phyloP scores from a whole-genome alignment of 139 green algal genomes.

The Chlamydomonas asymmetrica region DNA sequence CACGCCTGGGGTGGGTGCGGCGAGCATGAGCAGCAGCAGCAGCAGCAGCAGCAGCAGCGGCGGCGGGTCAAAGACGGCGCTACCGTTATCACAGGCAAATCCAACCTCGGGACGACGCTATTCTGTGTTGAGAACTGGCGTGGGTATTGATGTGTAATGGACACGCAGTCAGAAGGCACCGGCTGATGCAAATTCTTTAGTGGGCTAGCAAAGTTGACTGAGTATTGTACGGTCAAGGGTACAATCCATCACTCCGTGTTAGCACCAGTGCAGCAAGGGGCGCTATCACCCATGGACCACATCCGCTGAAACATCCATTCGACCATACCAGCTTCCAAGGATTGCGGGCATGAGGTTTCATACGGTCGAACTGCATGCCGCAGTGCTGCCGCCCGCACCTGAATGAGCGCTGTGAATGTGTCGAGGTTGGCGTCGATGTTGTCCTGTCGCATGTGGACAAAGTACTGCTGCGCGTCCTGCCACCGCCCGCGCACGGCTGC shows the following conservation, averaged over 20 bases:
- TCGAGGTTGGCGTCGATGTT: constrained; percentile 17
- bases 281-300: neutral
- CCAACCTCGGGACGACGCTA: too few relatives aligned
- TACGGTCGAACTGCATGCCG: neutral
- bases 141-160: neutral
- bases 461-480: constrained; percentile 28
- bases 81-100: neutral
- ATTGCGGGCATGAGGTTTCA: neutral
- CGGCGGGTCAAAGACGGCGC: neutral
- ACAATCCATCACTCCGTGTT: too few relatives aligned
- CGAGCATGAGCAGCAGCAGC: too few relatives aligned
- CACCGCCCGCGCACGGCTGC: constrained; percentile 25
- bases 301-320: neutral
- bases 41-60: neutral
- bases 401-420: constrained; percentile 40
- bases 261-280: too few relatives aligned
- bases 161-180: neutral
- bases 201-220: neutral
- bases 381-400: constrained; percentile 19
- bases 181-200: neutral
- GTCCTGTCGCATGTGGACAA: constrained; percentile 28
- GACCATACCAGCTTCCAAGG: neutral
- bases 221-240: neutral
- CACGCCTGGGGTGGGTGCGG: constrained; percentile 31
- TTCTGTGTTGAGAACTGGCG: too few relatives aligned